phyloP scores from a whole-genome alignment of 495 filamentous ascomycete genomes.

The Penicillium parvum region DNA sequence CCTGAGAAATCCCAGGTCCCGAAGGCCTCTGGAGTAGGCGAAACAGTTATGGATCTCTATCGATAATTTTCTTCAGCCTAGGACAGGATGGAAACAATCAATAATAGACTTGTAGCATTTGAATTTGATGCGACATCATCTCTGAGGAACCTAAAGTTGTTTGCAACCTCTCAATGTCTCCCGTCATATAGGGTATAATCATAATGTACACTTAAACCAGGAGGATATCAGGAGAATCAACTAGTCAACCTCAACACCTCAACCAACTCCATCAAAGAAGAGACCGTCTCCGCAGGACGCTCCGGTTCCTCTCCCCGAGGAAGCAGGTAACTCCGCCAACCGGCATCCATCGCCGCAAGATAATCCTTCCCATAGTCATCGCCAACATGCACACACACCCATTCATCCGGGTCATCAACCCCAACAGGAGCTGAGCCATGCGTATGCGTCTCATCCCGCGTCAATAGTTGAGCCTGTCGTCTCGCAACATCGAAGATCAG shows the following conservation, averaged over 20 bases:
- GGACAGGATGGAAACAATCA: too few relatives aligned
- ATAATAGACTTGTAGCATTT: too few relatives aligned
- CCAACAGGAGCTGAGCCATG: neutral
- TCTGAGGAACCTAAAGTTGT: too few relatives aligned
- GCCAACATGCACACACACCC: constrained; percentile 60
- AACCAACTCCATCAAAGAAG: constrained; percentile 30
- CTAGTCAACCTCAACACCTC: constrained; percentile 4
- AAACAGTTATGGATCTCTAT: too few relatives aligned
- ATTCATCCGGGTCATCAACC: constrained; percentile 17
- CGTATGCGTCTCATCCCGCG: neutral
- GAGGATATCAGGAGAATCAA: neutral
- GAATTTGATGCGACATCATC: too few relatives aligned
- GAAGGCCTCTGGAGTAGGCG: too few relatives aligned
- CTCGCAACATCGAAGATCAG: constrained; percentile 61
- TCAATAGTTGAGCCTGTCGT: constrained; percentile 31
- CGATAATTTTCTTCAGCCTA: too few relatives aligned
- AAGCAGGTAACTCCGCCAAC: constrained; percentile 58
- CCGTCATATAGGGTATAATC: too few relatives aligned
- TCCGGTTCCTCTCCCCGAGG: constrained; percentile 27
- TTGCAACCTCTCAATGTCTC: too few relatives aligned
- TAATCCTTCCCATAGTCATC: constrained; percentile 64
- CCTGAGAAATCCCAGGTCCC: too few relatives aligned
- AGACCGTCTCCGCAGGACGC: constrained; percentile 13
- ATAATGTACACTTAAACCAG: too few relatives aligned
- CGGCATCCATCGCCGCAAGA: constrained; percentile 52